Evolutionary conservation across 139 green algal species (phyloP).

Genomic region (Micromonas commoda): DNA sequence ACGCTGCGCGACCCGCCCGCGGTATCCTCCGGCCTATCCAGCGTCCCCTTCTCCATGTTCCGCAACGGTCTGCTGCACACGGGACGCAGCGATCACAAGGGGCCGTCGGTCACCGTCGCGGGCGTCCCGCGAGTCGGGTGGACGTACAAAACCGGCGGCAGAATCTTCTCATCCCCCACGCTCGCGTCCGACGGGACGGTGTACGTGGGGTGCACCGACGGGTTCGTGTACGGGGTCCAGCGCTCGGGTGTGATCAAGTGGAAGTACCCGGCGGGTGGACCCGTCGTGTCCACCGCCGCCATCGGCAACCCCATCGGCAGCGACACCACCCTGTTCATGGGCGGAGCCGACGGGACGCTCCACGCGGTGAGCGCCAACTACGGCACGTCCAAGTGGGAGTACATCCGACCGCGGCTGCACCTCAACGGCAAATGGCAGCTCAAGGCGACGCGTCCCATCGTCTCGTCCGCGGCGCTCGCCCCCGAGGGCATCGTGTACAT

Average conservation of each 20-base stretch:
- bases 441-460: background rate
- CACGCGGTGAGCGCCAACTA: background rate
- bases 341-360: background rate
- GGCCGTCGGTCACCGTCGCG: background rate
- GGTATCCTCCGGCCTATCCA: background rate
- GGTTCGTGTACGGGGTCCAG: background rate
- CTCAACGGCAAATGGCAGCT: background rate
- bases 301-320: background rate
- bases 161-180: background rate
- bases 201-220: background rate
- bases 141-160: background rate
- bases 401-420: background rate
- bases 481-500: background rate
- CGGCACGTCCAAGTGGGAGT: background rate
- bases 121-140: background rate
- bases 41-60: background rate
- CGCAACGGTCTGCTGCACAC: background rate
- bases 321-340: background rate
- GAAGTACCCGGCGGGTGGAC: background rate
- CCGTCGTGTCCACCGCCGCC: background rate
- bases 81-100: background rate
- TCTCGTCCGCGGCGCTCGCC: background rate
- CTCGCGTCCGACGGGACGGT: background rate
- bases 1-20: background rate
- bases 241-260: background rate